These are phyloP conservation scores for Hypoxylon trugodes DNA, from an alignment of 495 filamentous ascomycete species.

Conservation along the genomic window DNA sequence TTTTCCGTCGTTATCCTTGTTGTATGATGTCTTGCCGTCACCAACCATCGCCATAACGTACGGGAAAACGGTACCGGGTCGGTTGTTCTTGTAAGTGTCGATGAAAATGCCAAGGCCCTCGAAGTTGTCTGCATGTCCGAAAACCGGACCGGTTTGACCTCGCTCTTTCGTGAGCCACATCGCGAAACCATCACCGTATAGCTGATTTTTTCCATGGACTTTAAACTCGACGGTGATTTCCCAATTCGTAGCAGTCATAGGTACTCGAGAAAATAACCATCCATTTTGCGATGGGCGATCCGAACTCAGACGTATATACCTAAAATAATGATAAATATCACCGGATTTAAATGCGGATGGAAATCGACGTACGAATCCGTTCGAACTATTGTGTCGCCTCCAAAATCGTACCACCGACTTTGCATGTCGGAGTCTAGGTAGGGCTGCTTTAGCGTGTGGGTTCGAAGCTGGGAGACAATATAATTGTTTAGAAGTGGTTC, in stretches of 20 bases:
- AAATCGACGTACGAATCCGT: constrained; percentile 77
- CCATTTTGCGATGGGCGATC: constrained; percentile 89
- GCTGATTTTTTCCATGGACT: constrained; percentile 74
- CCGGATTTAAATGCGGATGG: too few species aligned
- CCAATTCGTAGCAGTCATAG: constrained; percentile 98
- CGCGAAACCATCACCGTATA: constrained; percentile 97
- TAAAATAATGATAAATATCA: constrained; percentile 48
- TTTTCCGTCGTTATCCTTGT: constrained; percentile 95
- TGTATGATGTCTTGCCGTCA: constrained; percentile 87
- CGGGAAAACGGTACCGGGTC: constrained; percentile 93
- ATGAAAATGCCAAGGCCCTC: constrained; percentile 97
- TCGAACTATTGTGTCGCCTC: constrained; percentile 91
- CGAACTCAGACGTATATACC: constrained; percentile 91
- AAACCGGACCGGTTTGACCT: constrained; percentile 81
- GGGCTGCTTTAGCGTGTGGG: constrained; percentile 64
- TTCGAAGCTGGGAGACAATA: constrained; percentile 67
- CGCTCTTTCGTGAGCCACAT: constrained; percentile 98
- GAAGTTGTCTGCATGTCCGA: constrained; percentile 87
- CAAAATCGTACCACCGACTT: constrained; percentile 99
- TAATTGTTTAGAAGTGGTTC: constrained; percentile 71
- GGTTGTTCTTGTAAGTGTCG: constrained; percentile 99
- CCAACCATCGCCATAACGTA: constrained; percentile 99
- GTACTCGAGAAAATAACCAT: constrained; percentile 92
- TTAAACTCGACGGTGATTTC: constrained; percentile 98
- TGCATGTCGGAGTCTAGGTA: constrained; percentile 98